phyloP scores from a whole-genome alignment of 2,329 filamentous ascomycete species.

The Keithomyces neogunnii region DNA sequence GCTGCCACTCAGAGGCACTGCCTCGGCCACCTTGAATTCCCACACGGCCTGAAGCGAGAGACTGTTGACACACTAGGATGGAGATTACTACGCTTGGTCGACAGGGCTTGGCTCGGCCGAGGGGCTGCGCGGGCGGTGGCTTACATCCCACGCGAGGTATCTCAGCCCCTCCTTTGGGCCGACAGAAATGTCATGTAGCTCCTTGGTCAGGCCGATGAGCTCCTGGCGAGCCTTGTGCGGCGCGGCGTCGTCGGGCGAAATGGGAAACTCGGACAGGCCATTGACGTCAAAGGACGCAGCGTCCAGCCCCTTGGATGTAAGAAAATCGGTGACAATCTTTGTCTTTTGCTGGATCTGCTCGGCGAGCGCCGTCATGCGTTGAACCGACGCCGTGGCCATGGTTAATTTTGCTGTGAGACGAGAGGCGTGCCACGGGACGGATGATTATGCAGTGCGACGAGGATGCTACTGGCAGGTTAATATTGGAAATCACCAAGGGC shows the following conservation, averaged over 20 bases:
- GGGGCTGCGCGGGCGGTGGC: background rate
- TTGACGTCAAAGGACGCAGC: conserved; percentile 9
- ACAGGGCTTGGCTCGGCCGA: too few species aligned
- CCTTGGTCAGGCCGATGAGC: conserved; percentile 16
- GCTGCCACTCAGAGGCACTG: conserved; percentile 15
- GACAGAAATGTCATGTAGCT: conserved; percentile 17
- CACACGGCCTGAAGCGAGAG: conserved; percentile 20
- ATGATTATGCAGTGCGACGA: too few species aligned
- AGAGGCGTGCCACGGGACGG: too few species aligned
- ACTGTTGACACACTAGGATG: conserved; percentile 13
- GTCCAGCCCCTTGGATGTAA: conserved; percentile 5
- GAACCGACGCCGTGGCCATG: conserved; percentile 6
- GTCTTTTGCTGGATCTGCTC: conserved; percentile 6
- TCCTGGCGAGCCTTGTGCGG: conserved; percentile 6
- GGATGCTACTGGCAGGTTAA: too few species aligned
- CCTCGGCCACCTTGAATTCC: conserved; percentile 19
- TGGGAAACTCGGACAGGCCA: conserved; percentile 7
- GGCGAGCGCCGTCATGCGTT: conserved; percentile 6
- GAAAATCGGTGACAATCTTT: conserved; percentile 7
- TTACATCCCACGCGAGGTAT: conserved; percentile 18
- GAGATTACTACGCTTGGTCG: background rate
- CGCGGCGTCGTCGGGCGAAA: conserved; percentile 4
- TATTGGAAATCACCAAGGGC: too few species aligned
- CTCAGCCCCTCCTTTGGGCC: conserved; percentile 16
- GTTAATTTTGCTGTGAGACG: too few species aligned